Evolutionary conservation across 1,284 basidiomycete genomes (phyloP), one percentile per base, ranked within the genome.

Genomic region (Rhodotorula mucilaginosa): DNA sequence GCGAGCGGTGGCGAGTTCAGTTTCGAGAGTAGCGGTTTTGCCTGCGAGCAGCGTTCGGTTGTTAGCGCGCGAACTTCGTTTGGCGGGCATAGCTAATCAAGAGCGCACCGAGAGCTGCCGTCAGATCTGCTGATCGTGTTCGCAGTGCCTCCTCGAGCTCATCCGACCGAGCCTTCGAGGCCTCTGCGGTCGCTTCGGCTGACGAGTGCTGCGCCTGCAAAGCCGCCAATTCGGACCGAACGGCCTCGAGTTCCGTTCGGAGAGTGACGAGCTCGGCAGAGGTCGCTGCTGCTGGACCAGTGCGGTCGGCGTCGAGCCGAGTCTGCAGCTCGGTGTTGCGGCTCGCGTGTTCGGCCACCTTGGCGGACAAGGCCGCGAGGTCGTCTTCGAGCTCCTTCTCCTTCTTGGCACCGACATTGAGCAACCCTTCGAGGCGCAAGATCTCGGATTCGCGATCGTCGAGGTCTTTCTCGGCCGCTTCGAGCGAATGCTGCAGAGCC

Each of bases 401-500:
- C 52, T 61, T 67, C 10, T 58, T 54, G 19, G 54, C 51, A 19
- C 44, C 13, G 3, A 26, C 48, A 0, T 49, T 46, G 26, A 70
- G 63, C 34, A 70, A 51, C 23, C 46, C 64, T 47, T 71, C 64
- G 49, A 71, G 66, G 15, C 72, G 61, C 47, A 59, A 49, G 5
- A 72, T 51, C 34, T 64, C 64, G 26, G 51, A 52, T 21, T 69
- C 62, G 18, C 67, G 65, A 51, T 69, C 71, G 58, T 74, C 67
- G 29, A 70, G 65, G 39, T 75, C 72, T 29, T 61, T 67, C 59
- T 73, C 70, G 21, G 70, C 66, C 16, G 67, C 65, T 10, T 69
- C 64, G 39, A 72, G 70, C 19, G 67, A 67, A 26, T 72, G 60
- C 39, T 74, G 68, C 5, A 73, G 58, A 1, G 60, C 64, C 18